phyloP scores from a whole-genome alignment of 768 basidiomycete species.

The Sarcodon aspratus region DNA sequence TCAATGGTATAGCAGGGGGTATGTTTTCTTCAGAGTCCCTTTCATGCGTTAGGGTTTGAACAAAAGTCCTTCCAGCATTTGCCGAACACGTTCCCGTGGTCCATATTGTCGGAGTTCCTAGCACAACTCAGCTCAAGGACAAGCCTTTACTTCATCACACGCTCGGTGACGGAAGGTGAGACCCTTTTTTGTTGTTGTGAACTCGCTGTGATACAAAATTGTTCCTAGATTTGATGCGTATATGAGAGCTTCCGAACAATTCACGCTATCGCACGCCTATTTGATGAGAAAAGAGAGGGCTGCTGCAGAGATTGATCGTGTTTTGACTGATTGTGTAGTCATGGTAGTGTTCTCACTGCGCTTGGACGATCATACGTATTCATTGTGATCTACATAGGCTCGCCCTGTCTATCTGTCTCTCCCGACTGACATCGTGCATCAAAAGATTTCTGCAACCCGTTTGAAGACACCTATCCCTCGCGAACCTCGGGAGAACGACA shows the following conservation, averaged over 20 bases:
- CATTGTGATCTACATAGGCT: slow-evolving; percentile 28
- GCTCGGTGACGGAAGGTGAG: slow-evolving; percentile 67
- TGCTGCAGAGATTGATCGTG: slow-evolving; percentile 64
- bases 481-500: slow-evolving; percentile 38
- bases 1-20: slow-evolving; percentile 77
- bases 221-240: slow-evolving; percentile 69
- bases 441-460: slow-evolving; percentile 52
- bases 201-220: neutral
- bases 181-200: neutral
- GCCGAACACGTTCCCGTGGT: slow-evolving; percentile 87
- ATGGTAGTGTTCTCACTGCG: slow-evolving; percentile 4
- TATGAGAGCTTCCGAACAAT: slow-evolving; percentile 58
- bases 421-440: slow-evolving; percentile 71
- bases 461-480: slow-evolving; percentile 49
- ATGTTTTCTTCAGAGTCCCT: slow-evolving; percentile 5
- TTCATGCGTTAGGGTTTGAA: neutral
- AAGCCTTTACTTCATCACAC: slow-evolving; percentile 82
- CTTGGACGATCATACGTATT: neutral
- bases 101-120: slow-evolving; percentile 80
- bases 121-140: slow-evolving; percentile 56
- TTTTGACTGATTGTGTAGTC: slow-evolving; percentile 59
- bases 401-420: slow-evolving; percentile 83
- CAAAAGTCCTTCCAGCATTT: slow-evolving; percentile 36
- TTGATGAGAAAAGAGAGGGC: slow-evolving; percentile 44
- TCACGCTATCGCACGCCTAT: slow-evolving; percentile 58